Percentiles rank a stretch among this genome's conserved stretches.
Conservation (phyloP, 2,329 filamentous ascomycete species). For the Fusarium sororula region DNA sequence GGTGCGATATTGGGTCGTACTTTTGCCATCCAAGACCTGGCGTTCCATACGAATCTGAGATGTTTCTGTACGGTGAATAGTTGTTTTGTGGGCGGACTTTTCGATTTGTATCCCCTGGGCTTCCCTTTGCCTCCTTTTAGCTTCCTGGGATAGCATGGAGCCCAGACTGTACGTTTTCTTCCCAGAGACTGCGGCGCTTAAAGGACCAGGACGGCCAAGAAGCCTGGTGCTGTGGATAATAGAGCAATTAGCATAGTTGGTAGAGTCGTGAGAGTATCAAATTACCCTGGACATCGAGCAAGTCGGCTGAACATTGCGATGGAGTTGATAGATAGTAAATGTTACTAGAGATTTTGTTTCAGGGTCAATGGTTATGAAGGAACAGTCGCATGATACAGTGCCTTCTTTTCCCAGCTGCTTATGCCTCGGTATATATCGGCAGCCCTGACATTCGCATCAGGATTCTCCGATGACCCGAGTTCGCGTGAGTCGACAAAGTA, state of each 20-base stretch:
- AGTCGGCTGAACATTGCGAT: slow-evolving; percentile 35
- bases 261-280: background rate
- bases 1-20: slow-evolving; percentile 6
- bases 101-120: background rate
- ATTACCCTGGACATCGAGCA: slow-evolving; percentile 30
- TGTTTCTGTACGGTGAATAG: slow-evolving; percentile 18
- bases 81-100: background rate
- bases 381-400: background rate
- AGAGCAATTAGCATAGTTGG: slow-evolving; percentile 8
- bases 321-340: background rate
- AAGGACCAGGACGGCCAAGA: slow-evolving; percentile 15
- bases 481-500: slow-evolving; percentile 20
- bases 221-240: slow-evolving; percentile 23
- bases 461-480: slow-evolving; percentile 8
- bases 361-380: background rate
- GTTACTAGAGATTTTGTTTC: background rate
- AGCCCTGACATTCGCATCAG: slow-evolving; percentile 34
- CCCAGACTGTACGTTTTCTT: background rate
- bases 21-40: background rate
- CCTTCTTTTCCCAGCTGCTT: background rate
- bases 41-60: slow-evolving; percentile 23
- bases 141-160: background rate
- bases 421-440: slow-evolving; percentile 27
- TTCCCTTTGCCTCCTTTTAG: background rate
- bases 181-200: background rate